Evolutionary conservation across 176 grass and related monocot genomes (phyloP).

Genomic region (Carex parvula): DNA sequence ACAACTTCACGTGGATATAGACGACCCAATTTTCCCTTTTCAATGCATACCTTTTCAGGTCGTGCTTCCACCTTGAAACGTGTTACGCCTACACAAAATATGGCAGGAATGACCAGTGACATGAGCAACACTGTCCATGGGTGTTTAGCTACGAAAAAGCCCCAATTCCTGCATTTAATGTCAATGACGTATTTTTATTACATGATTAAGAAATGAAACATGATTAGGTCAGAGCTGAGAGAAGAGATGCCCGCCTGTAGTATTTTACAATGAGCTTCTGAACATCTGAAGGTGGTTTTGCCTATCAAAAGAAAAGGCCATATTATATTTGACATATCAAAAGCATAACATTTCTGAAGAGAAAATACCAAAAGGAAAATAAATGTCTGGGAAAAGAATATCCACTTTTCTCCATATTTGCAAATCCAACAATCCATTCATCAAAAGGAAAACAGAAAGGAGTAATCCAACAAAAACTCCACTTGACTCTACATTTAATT

Average conservation of each 20-base stretch:
- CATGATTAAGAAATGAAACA: slow-evolving; percentile 26
- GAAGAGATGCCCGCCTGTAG: slow-evolving; percentile 58
- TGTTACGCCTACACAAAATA: slow-evolving; percentile 76
- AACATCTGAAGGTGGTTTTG: slow-evolving; percentile 53
- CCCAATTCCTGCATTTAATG: slow-evolving; percentile 69
- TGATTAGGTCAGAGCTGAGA: slow-evolving; percentile 15
- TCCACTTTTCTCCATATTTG: not conserved
- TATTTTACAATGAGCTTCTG: slow-evolving; percentile 81
- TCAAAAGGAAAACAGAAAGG: slow-evolving; percentile 1
- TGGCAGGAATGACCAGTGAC: slow-evolving; percentile 73
- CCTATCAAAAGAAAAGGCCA: slow-evolving; percentile 23
- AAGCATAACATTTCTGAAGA: not conserved
- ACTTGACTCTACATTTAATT: not conserved
- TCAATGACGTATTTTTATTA: slow-evolving; percentile 34
- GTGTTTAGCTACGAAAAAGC: slow-evolving; percentile 64
- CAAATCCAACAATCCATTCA: not conserved
- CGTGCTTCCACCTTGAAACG: slow-evolving; percentile 88
- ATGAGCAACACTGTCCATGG: slow-evolving; percentile 69
- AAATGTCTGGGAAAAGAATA: slow-evolving; percentile 12
- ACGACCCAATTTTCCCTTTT: not conserved
- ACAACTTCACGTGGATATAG: not conserved
- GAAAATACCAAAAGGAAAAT: not conserved
- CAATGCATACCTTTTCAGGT: slow-evolving; percentile 66
- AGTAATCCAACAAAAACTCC: slow-evolving; percentile 25
- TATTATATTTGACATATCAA: slow-evolving; percentile 3